Percentiles rank a stretch among this genome's conserved stretches.
These are phyloP conservation scores for Phytophthora multivora DNA, from an alignment of 352 stramenopile species.

Conservation along the genomic window DNA sequence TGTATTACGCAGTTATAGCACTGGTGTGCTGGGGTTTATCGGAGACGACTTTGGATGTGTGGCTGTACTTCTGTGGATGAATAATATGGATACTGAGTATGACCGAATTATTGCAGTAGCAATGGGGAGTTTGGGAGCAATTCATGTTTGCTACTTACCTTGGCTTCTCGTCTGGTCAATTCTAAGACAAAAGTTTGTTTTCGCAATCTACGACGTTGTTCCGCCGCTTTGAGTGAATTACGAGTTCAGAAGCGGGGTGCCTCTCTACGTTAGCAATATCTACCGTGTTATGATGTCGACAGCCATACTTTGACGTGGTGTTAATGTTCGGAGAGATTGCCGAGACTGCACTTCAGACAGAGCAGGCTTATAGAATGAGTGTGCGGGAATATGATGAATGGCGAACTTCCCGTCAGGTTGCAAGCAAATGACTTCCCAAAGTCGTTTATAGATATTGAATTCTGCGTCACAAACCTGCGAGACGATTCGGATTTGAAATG, in stretches of 20 bases:
- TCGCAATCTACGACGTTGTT: slow-evolving; percentile 21
- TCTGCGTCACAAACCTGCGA: slow-evolving; percentile 37
- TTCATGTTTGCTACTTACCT: slow-evolving; percentile 11
- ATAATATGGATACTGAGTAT: slow-evolving; percentile 3
- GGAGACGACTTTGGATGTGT: slow-evolving; percentile 16
- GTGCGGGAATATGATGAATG: slow-evolving; percentile 15
- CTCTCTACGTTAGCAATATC: neutral
- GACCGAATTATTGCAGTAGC: slow-evolving; percentile 15
- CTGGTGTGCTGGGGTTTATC: slow-evolving; percentile 15
- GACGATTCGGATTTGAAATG: slow-evolving; percentile 41
- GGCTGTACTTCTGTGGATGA: slow-evolving; percentile 13
- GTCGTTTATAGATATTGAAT: slow-evolving; percentile 29
- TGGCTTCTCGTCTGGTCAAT: slow-evolving; percentile 22
- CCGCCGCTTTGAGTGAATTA: neutral
- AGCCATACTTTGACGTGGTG: no score
- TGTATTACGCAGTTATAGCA: slow-evolving; percentile 10
- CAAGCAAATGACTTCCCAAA: slow-evolving; percentile 2
- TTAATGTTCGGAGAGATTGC: no score
- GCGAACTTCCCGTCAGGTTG: slow-evolving; percentile 10
- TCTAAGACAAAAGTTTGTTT: neutral
- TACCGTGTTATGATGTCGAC: no score
- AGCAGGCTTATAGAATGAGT: neutral
- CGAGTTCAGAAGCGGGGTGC: neutral
- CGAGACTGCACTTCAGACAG: no score
- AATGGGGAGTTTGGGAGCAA: slow-evolving; percentile 1